Evolutionary conservation across 805 yeast species (phyloP).

Genomic region (Metschnikowia picachoensis): DNA sequence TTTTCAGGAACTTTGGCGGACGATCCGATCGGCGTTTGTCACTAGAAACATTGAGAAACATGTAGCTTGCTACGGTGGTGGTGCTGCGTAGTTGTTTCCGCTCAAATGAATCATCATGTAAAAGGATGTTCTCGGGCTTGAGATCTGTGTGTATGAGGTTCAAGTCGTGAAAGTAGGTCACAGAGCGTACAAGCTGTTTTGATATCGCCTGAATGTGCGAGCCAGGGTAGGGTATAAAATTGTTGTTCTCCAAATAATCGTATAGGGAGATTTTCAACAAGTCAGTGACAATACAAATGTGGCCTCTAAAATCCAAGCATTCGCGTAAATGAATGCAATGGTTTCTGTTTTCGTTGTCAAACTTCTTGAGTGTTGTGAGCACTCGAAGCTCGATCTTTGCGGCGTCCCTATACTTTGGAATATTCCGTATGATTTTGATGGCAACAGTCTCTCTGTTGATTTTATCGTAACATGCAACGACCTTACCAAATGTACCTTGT

Average conservation of each 20-base stretch:
- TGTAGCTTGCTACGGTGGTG: slow-evolving; percentile 33
- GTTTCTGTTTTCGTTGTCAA: slow-evolving; percentile 63
- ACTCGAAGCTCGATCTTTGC: slow-evolving; percentile 89
- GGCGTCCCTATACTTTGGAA: slow-evolving; percentile 93
- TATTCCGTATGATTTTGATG: slow-evolving; percentile 85
- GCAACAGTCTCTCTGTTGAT: slow-evolving; percentile 65
- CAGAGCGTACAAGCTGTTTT: slow-evolving; percentile 78
- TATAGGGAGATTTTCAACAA: slow-evolving; percentile 78
- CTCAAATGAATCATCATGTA: slow-evolving; percentile 49
- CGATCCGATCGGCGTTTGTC: slow-evolving; percentile 19
- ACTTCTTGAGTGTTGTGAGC: slow-evolving; percentile 63
- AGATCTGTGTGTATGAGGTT: slow-evolving; percentile 92
- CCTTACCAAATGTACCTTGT: slow-evolving; percentile 92
- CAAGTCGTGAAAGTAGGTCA: slow-evolving; percentile 85
- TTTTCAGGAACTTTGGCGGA: slow-evolving; percentile 35
- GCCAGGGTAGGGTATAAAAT: slow-evolving; percentile 88
- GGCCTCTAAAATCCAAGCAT: slow-evolving; percentile 89
- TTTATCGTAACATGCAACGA: slow-evolving; percentile 75
- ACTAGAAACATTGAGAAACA: slow-evolving; percentile 18
- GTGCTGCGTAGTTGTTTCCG: slow-evolving; percentile 34
- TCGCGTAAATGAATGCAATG: slow-evolving; percentile 85
- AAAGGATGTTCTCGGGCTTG: slow-evolving; percentile 90
- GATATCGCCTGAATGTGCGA: slow-evolving; percentile 87
- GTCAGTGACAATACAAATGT: slow-evolving; percentile 91
- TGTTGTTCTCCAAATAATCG: slow-evolving; percentile 84